Conservation (phyloP, 768 basidiomycete species). For the Lyophyllum semitale region DNA sequence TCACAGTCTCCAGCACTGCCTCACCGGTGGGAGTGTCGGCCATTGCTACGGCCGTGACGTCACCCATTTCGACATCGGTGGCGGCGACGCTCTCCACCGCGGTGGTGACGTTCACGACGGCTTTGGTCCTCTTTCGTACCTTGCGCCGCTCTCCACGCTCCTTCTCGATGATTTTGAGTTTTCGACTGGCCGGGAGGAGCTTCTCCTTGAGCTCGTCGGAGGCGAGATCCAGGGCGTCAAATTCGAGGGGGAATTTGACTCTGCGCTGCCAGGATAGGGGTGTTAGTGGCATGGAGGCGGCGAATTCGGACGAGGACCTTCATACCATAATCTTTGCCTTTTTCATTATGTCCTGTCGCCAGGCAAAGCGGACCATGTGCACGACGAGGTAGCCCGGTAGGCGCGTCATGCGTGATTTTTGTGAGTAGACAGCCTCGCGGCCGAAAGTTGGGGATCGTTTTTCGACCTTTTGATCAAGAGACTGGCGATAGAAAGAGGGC, state of each 20-base stretch:
- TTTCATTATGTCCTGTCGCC: slow-evolving; percentile 87
- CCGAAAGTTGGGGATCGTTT: slow-evolving; percentile 82
- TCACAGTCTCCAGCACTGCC: slow-evolving; percentile 25
- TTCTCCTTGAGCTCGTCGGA: slow-evolving; percentile 79
- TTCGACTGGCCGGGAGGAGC: slow-evolving; percentile 68
- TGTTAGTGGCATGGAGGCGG: not conserved
- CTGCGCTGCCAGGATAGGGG: slow-evolving; percentile 53
- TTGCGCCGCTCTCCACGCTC: slow-evolving; percentile 83
- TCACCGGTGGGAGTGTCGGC: slow-evolving; percentile 21
- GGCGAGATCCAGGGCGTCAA: slow-evolving; percentile 81
- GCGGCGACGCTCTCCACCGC: slow-evolving; percentile 26
- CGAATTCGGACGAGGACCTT: not conserved
- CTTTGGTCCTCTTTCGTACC: slow-evolving; percentile 75
- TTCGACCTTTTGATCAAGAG: slow-evolving; percentile 83
- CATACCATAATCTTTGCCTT: slow-evolving; percentile 96
- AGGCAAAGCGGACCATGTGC: slow-evolving; percentile 96
- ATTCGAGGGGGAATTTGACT: slow-evolving; percentile 91
- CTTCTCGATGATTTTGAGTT: slow-evolving; percentile 79
- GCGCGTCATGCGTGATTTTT: slow-evolving; percentile 78
- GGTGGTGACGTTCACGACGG: slow-evolving; percentile 24
- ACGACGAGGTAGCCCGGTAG: slow-evolving; percentile 85
- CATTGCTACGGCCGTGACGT: slow-evolving; percentile 23
- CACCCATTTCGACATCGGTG: slow-evolving; percentile 52
- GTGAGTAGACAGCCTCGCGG: slow-evolving; percentile 79
- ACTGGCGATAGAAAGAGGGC: slow-evolving; percentile 42